These are phyloP conservation scores for Monilinia laxa DNA, from an alignment of 2,329 filamentous ascomycete species.

Conservation along the genomic window DNA sequence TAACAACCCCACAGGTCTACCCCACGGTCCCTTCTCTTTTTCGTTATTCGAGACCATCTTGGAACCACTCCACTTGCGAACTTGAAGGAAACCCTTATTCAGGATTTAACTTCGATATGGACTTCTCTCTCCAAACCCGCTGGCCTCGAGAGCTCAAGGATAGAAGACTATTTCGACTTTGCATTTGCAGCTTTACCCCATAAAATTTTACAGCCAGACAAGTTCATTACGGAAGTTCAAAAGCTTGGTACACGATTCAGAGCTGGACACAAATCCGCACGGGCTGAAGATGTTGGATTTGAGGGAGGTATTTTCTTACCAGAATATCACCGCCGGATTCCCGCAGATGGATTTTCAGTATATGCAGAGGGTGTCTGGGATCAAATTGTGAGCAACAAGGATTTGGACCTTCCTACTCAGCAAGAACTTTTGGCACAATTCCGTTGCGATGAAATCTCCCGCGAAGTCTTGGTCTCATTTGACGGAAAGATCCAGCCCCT, in stretches of 20 bases:
- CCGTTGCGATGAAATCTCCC: slow-evolving; percentile 92
- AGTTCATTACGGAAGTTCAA: slow-evolving; percentile 78
- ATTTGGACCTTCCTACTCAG: slow-evolving; percentile 92
- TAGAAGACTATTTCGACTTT: slow-evolving; percentile 98
- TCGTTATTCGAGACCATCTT: slow-evolving; percentile 96
- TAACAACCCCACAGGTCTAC: slow-evolving; percentile 60
- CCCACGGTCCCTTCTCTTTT: slow-evolving; percentile 90
- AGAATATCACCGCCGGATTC: slow-evolving; percentile 93
- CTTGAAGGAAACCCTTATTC: slow-evolving; percentile 83
- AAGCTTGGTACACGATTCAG: slow-evolving; percentile 80
- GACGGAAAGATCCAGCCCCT: slow-evolving; percentile 79
- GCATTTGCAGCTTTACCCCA: slow-evolving; percentile 93
- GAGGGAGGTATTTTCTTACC: slow-evolving; percentile 83
- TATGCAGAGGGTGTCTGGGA: slow-evolving; percentile 97
- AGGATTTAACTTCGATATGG: slow-evolving; percentile 92
- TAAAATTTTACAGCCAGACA: slow-evolving; percentile 92
- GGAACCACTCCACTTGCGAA: slow-evolving; percentile 88
- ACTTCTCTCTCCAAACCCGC: slow-evolving; percentile 85
- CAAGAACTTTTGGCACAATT: slow-evolving; percentile 97
- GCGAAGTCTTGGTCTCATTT: slow-evolving; percentile 82
- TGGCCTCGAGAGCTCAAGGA: slow-evolving; percentile 82
- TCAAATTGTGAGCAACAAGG: slow-evolving; percentile 98
- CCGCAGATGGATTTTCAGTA: slow-evolving; percentile 91
- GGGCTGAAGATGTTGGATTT: slow-evolving; percentile 67
- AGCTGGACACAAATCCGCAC: slow-evolving; percentile 72